Evolutionary conservation across 129 eudicot species (phyloP).

Genomic region (Deinandra increscens): DNA sequence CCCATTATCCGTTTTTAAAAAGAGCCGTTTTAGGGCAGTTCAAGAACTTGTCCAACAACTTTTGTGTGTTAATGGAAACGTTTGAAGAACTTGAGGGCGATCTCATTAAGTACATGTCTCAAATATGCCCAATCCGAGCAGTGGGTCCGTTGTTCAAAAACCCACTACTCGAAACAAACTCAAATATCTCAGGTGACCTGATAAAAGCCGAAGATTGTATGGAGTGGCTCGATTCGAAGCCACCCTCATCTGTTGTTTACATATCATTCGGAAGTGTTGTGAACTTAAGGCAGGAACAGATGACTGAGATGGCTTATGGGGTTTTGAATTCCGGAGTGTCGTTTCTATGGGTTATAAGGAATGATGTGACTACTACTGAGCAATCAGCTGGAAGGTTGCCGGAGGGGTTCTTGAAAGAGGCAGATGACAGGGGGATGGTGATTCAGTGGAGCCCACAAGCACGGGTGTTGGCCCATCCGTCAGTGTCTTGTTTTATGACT

Average conservation of each 20-base stretch:
- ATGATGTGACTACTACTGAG: slow-evolving; percentile 11
- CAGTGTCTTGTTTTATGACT: slow-evolving; percentile 64
- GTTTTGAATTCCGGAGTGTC: slow-evolving; percentile 48
- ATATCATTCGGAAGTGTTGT: slow-evolving; percentile 77
- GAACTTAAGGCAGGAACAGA: slow-evolving; percentile 52
- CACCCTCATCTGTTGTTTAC: slow-evolving; percentile 60
- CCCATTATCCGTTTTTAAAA: slow-evolving; percentile 41
- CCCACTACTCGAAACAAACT: slow-evolving; percentile 27
- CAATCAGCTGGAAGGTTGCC: slow-evolving; percentile 40
- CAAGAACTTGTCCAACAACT: slow-evolving; percentile 52
- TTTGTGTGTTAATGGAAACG: slow-evolving; percentile 67
- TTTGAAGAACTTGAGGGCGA: slow-evolving; percentile 68
- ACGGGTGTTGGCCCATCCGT: slow-evolving; percentile 52
- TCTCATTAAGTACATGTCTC: slow-evolving; percentile 44
- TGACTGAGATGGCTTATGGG: slow-evolving; percentile 57
- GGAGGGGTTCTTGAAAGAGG: slow-evolving; percentile 44
- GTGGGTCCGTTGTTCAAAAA: slow-evolving; percentile 68
- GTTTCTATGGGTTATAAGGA: slow-evolving; percentile 71
- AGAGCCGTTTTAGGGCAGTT: slow-evolving; percentile 48
- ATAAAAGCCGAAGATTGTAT: slow-evolving; percentile 44
- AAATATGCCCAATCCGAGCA: slow-evolving; percentile 44
- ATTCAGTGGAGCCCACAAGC: slow-evolving; percentile 75
- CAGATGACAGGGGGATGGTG: slow-evolving; percentile 52
- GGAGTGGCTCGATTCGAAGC: slow-evolving; percentile 58
- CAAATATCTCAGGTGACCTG: slow-evolving; percentile 43